Evolutionary conservation across 345 rosid species (phyloP), one percentile per base, ranked within the genome.

Genomic region (Murraya paniculata): DNA sequence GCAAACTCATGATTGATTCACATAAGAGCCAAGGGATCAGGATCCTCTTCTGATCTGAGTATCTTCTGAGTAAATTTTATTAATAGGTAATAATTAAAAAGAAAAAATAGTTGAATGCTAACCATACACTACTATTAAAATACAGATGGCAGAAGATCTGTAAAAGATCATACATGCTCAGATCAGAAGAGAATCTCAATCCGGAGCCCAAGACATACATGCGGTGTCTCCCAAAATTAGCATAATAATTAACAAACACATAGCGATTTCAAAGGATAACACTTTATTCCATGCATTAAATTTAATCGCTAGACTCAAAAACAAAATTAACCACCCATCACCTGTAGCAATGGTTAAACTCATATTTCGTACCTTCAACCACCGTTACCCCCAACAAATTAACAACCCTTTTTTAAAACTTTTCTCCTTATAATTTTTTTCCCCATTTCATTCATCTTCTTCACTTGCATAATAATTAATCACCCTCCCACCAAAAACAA

Each of bases 311-410:
- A 4, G 16, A 57, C 25, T 14, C 33, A 28, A 21, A 6, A 38
- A 36, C 9, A 18, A 27, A 59, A 50, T 2, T 9, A 56, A n/a
- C n/a, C n/a, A 30, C 27, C 30, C 30, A 22, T 1, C 53, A 27
- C 33, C 19, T 38, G 18, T 19, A 64, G 39, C 64, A 66, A 81
- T 76, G 86, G 83, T 81, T 30, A n/a, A 24, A 61, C 86, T 79
- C 50, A 80, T 30, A 77, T 81, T 33, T 79, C 74, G 83, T 68
- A 28, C 27, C 67, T 71, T 73, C 85, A 81, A 24, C 71, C 38
- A 60, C 22, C 69, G 19, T 31, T 70, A 59, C n/a, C 45, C 68
- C 19, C 33, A 6, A 33, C 13, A 68, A 48, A 41, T 18, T 9
- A 18, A 22, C 68, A 18, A 0, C 19, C 68, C 9, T 36, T 27